These are phyloP conservation scores for Durotheca rogersii DNA, from an alignment of 495 filamentous ascomycete genomes.

Conservation along the genomic window DNA sequence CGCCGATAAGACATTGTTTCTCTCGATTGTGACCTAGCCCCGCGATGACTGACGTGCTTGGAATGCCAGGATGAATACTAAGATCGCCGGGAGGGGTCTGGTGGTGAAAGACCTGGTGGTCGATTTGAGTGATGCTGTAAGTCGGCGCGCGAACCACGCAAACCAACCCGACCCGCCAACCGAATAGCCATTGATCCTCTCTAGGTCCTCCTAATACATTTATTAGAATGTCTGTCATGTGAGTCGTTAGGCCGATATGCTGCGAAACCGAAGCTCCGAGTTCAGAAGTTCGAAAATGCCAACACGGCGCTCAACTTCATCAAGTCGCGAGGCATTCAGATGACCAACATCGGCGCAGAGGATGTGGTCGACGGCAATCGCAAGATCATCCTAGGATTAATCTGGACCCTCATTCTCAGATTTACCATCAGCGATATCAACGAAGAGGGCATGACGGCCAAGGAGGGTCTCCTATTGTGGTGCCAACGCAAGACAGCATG, in stretches of 20 bases:
- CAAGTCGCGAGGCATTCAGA: constrained; percentile 84
- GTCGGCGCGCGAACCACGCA: constrained; percentile 36
- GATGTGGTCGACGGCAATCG: constrained; percentile 97
- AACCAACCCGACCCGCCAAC: constrained; percentile 4
- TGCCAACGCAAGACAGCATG: constrained; percentile 98
- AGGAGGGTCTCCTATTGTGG: constrained; percentile 93
- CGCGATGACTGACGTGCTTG: constrained; percentile 23
- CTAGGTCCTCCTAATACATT: constrained; percentile 90
- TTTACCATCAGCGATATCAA: constrained; percentile 99
- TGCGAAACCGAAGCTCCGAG: constrained; percentile 88
- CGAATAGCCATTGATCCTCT: too few species aligned
- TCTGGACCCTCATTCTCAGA: constrained; percentile 95
- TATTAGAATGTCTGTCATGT: constrained; percentile 90
- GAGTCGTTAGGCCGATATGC: constrained; percentile 97
- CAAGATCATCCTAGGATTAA: constrained; percentile 94
- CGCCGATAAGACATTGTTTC: constrained; percentile 15
- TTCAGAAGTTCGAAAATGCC: constrained; percentile 98
- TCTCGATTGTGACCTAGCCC: constrained; percentile 8
- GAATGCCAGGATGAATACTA: constrained; percentile 81
- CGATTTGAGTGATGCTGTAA: constrained; percentile 90
- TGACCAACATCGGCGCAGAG: constrained; percentile 98
- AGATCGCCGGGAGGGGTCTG: constrained; percentile 73
- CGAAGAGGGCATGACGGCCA: constrained; percentile 95
- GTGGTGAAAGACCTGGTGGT: constrained; percentile 78
- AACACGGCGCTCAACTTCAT: constrained; percentile 94